These are phyloP conservation scores for Stephanodiscus minutulus DNA, from an alignment of 108 stramenopile species.

Conservation along the genomic window DNA sequence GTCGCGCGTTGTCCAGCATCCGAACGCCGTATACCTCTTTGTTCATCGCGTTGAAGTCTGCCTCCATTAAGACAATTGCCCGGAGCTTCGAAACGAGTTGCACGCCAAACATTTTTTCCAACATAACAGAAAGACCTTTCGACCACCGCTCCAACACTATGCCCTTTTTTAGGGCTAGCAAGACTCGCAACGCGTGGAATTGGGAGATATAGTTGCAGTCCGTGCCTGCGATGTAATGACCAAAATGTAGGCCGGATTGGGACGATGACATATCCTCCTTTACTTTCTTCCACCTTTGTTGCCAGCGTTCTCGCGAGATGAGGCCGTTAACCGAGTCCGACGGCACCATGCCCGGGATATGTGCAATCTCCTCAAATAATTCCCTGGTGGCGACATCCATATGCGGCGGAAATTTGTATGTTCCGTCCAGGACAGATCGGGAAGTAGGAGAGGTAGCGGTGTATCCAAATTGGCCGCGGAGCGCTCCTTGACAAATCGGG, in stretches of 20 bases:
- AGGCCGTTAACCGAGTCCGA: too few relatives aligned
- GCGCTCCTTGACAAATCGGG: conserved; percentile 10
- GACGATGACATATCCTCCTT: conserved; percentile 4
- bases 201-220: too few relatives aligned
- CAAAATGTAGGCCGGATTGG: conserved; percentile 3
- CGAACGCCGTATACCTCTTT: conserved; percentile 11
- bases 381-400: too few relatives aligned
- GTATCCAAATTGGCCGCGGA: conserved; percentile 17
- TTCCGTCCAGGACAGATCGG: too few relatives aligned
- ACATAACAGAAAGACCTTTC: conserved; percentile 2
- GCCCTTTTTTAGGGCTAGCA: neutral
- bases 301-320: neutral
- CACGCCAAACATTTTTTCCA: conserved; percentile 11
- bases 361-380: too few relatives aligned
- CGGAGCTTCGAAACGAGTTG: conserved; percentile 4
- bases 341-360: too few relatives aligned
- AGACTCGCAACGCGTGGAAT: too few relatives aligned
- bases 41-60: conserved; percentile 14
- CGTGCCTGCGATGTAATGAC: neutral
- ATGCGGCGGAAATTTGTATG: too few relatives aligned
- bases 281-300: neutral
- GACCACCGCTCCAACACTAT: conserved; percentile 1
- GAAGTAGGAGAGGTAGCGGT: neutral
- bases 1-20: conserved; percentile 11
- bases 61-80: conserved; percentile 23